Evolutionary conservation across 495 filamentous ascomycete species (phyloP).

Genomic region (Penicillium cinerascens): DNA sequence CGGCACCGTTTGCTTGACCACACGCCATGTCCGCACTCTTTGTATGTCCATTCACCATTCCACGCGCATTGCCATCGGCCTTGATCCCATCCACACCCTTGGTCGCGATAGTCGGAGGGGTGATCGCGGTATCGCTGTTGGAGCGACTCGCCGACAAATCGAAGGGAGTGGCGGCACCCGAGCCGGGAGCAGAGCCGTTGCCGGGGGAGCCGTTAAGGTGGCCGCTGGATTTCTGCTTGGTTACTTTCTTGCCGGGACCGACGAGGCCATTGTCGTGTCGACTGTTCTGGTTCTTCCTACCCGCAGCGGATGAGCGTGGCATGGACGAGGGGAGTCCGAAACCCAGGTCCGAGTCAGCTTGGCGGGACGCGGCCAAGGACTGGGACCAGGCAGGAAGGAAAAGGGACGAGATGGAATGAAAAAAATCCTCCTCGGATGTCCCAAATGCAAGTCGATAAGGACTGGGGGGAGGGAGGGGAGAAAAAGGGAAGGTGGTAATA

Average conservation of each 20-base stretch:
- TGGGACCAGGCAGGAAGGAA: conserved; percentile 44
- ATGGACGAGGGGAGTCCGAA: conserved; percentile 53
- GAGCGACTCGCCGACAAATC: conserved; percentile 43
- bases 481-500: conserved; percentile 6
- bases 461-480: conserved; percentile 11
- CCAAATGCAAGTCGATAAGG: conserved; percentile 15
- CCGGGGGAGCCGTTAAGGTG: conserved; percentile 54
- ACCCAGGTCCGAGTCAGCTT: conserved; percentile 53
- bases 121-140: conserved; percentile 37
- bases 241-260: conserved; percentile 78
- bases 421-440: conserved; percentile 10
- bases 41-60: conserved; percentile 37
- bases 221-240: conserved; percentile 61
- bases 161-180: conserved; percentile 41
- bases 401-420: conserved; percentile 9
- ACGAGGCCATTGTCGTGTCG: conserved; percentile 86
- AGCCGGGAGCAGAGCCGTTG: conserved; percentile 44
- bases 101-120: conserved; percentile 35
- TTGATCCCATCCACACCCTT: conserved; percentile 33
- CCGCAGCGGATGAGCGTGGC: conserved; percentile 72
- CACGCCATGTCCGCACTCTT: conserved; percentile 42
- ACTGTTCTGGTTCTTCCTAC: conserved; percentile 60
- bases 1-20: conserved; percentile 35
- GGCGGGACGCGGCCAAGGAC: conserved; percentile 51
- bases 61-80: conserved; percentile 35